A percentile compares a stretch with the other conserved stretches of the same genome.
Evolutionary conservation across 129 eudicot species (phyloP).

Genomic region (Pulicaria dysenterica): DNA sequence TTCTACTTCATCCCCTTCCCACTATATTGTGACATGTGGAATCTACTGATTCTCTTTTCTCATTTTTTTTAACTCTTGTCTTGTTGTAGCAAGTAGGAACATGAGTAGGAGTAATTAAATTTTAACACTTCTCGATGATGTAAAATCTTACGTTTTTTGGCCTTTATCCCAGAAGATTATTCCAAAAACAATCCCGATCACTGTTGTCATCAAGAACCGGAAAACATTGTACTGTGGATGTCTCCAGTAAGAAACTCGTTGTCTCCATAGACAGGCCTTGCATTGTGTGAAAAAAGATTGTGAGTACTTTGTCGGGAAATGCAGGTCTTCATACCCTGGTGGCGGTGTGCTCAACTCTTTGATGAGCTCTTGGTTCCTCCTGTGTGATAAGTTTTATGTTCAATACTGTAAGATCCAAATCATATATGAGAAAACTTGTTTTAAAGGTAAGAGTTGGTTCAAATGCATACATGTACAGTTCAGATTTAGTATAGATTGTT

Average conservation of each 20-base stretch:
- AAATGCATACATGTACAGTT: conserved; percentile 9
- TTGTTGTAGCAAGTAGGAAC: not conserved
- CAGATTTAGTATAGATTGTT: conserved; percentile 23
- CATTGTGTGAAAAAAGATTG: conserved; percentile 21
- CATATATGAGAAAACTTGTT: not conserved
- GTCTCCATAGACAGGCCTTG: conserved; percentile 22
- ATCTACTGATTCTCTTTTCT: too few relatives aligned
- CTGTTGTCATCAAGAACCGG: conserved; percentile 24
- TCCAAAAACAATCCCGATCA: conserved; percentile 23
- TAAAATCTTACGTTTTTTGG: conserved; percentile 23
- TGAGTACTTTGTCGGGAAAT: conserved; percentile 25
- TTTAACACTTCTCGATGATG: not conserved
- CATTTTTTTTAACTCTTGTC: too few relatives aligned
- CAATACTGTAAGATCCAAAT: not conserved
- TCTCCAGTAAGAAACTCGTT: conserved; percentile 22
- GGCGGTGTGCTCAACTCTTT: conserved; percentile 19
- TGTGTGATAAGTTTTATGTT: not conserved
- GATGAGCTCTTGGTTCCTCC: conserved; percentile 19
- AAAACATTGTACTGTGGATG: conserved; percentile 25
- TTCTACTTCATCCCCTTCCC: too few relatives aligned
- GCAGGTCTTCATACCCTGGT: conserved; percentile 14
- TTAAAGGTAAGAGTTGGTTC: not conserved
- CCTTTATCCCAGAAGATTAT: conserved; percentile 27
- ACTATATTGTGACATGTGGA: too few relatives aligned
- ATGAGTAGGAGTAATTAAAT: not conserved